Percentiles rank a stretch among this genome's conserved stretches.
phyloP scores from a whole-genome alignment of 176 grass and related monocot species.

The Zea luxurians region DNA sequence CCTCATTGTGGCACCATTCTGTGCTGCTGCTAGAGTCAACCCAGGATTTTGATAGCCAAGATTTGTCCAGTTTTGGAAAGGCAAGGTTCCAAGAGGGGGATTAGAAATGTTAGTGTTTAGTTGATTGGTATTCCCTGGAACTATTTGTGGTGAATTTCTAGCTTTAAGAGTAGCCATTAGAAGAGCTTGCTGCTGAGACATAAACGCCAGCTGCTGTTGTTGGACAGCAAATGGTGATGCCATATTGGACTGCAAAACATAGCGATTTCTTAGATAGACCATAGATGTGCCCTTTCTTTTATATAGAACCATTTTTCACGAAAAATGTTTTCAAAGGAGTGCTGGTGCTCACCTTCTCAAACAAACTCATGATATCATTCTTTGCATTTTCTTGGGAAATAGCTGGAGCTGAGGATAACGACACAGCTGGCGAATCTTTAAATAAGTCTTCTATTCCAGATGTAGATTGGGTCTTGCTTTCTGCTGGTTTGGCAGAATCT shows the following conservation, averaged over 20 bases:
- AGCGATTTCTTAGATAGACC: neutral
- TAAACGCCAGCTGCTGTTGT: too few species aligned
- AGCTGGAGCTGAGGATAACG: conserved; percentile 56
- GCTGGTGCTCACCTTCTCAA: conserved; percentile 79
- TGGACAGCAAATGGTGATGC: too few species aligned
- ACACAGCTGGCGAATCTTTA: conserved; percentile 68
- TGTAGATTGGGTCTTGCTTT: conserved; percentile 60
- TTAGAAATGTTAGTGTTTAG: conserved; percentile 46
- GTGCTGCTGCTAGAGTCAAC: conserved; percentile 40
- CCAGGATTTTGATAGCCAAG: conserved; percentile 65
- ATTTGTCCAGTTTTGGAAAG: conserved; percentile 63
- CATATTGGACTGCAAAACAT: too few species aligned
- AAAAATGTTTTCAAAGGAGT: neutral
- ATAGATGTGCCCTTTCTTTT: conserved; percentile 3
- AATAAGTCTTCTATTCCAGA: conserved; percentile 82
- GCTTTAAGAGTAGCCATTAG: too few species aligned
- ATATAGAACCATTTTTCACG: conserved; percentile 7
- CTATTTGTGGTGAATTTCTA: too few species aligned
- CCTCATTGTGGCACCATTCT: conserved; percentile 42
- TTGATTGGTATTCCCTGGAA: conserved; percentile 38
- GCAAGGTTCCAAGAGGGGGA: conserved; percentile 42
- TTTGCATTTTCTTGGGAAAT: conserved; percentile 53
- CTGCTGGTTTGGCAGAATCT: conserved; percentile 5
- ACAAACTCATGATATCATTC: conserved; percentile 95
- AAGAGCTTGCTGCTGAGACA: too few species aligned